Percentiles rank a stretch among this genome's conserved stretches.
Conservation (phyloP, 2,329 filamentous ascomycete species). For the Neopestalotiopsis sp. region DNA sequence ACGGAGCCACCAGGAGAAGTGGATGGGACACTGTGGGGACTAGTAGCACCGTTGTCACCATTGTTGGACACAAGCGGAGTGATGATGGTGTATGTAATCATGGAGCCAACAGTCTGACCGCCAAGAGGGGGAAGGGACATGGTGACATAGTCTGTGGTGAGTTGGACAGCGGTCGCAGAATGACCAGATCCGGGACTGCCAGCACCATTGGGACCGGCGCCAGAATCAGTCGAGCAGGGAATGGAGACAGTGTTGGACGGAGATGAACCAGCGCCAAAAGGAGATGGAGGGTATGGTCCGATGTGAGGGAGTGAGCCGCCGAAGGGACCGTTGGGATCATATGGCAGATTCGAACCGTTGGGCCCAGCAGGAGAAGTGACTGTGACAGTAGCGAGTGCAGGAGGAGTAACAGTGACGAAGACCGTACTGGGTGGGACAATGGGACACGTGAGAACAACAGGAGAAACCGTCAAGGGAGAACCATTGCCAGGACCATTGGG, state of each 20-base stretch:
- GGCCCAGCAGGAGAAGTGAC: slow-evolving; percentile 34
- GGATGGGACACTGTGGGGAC: slow-evolving; percentile 18
- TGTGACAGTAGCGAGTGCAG: slow-evolving; percentile 34
- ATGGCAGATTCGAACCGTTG: slow-evolving; percentile 27
- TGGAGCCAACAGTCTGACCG: slow-evolving; percentile 14
- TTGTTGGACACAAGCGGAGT: slow-evolving; percentile 5
- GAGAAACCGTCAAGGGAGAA: slow-evolving; percentile 13
- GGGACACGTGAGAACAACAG: slow-evolving; percentile 41
- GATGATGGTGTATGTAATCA: slow-evolving; percentile 18
- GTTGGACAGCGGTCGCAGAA: slow-evolving; percentile 7
- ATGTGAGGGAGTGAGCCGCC: slow-evolving; percentile 19
- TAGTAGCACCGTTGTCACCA: slow-evolving; percentile 3
- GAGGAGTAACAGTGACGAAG: slow-evolving; percentile 51
- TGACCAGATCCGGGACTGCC: slow-evolving; percentile 3
- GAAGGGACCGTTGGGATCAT: slow-evolving; percentile 24
- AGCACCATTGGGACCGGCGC: background rate
- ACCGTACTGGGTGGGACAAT: slow-evolving; percentile 47
- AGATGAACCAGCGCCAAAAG: slow-evolving; percentile 22
- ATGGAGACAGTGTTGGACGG: slow-evolving; percentile 18
- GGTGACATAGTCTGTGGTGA: slow-evolving; percentile 18
- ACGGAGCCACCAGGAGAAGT: slow-evolving; percentile 1
- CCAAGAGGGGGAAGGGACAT: slow-evolving; percentile 17
- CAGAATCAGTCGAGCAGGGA: slow-evolving; percentile 15
- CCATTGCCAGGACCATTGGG: slow-evolving; percentile 3
- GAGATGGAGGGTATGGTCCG: slow-evolving; percentile 24